These are phyloP conservation scores for Boechera divaricarpa DNA, from an alignment of 345 rosid species.

Conservation along the genomic window DNA sequence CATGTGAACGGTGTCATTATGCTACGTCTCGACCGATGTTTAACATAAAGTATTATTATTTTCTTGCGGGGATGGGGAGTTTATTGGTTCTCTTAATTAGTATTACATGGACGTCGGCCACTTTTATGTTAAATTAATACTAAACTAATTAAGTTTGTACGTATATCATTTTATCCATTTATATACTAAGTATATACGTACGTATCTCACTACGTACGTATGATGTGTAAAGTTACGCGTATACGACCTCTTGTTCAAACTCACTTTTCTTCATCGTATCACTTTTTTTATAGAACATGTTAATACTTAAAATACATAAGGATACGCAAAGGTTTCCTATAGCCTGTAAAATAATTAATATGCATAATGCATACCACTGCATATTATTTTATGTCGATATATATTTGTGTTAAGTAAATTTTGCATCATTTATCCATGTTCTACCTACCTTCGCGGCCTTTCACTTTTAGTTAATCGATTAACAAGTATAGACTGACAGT, in stretches of 20 bases:
- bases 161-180: conserved; percentile 9
- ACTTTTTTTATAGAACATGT: conserved; percentile 1
- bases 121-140: background rate
- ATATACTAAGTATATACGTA: background rate
- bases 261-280: conserved; percentile 32
- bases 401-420: background rate
- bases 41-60: background rate
- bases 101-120: conserved; percentile 22
- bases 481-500: background rate
- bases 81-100: background rate
- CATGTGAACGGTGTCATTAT: conserved; percentile 25
- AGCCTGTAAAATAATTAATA: too few relatives aligned
- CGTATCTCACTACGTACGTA: conserved; percentile 18
- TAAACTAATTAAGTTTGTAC: background rate
- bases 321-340: background rate
- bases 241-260: conserved; percentile 40
- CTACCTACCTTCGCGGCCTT: conserved; percentile 1
- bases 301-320: background rate
- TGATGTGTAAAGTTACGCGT: conserved; percentile 44
- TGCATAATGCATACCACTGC: too few relatives aligned
- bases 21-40: conserved; percentile 15
- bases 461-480: background rate
- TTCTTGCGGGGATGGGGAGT: background rate
- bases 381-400: too few relatives aligned
- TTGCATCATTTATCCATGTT: background rate